Percentiles rank a stretch among this genome's conserved stretches.
phyloP scores from a whole-genome alignment of 306 rosid genomes.

The Heteromeles arbutifolia region DNA sequence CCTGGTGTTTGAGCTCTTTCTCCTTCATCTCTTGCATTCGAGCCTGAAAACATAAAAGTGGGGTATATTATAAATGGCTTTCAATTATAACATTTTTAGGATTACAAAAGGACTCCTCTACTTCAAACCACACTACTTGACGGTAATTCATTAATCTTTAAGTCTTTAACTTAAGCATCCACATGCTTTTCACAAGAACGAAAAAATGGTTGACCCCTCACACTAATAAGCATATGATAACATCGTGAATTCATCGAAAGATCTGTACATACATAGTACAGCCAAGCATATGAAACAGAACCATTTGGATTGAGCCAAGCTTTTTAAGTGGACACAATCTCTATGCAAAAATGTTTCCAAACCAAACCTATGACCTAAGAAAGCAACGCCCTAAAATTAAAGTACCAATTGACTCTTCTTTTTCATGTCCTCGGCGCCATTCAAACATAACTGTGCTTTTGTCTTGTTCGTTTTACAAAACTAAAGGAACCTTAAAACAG shows the following conservation, averaged over 20 bases:
- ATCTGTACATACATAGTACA: too few species aligned
- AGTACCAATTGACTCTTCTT: neutral
- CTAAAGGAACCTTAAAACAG: neutral
- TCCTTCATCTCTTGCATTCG: conserved; percentile 97
- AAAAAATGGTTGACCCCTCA: neutral
- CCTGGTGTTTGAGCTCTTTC: conserved; percentile 69
- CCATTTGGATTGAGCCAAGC: neutral
- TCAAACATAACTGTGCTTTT: neutral
- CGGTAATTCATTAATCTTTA: neutral
- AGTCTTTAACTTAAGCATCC: neutral
- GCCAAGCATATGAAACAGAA: neutral
- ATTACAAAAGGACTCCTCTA: neutral
- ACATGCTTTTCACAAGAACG: neutral
- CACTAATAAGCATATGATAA: neutral
- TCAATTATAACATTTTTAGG: neutral
- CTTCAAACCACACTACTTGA: neutral
- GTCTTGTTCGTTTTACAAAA: neutral
- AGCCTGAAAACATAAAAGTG: conserved; percentile 45
- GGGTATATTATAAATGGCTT: neutral
- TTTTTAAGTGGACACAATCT: neutral
- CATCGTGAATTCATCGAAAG: neutral
- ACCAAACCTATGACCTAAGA: neutral
- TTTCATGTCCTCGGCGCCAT: neutral
- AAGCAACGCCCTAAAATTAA: neutral
- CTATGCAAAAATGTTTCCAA: neutral